These are phyloP conservation scores for Escovopsis weberi DNA, from an alignment of 2,329 filamentous ascomycete species.

Conservation along the genomic window DNA sequence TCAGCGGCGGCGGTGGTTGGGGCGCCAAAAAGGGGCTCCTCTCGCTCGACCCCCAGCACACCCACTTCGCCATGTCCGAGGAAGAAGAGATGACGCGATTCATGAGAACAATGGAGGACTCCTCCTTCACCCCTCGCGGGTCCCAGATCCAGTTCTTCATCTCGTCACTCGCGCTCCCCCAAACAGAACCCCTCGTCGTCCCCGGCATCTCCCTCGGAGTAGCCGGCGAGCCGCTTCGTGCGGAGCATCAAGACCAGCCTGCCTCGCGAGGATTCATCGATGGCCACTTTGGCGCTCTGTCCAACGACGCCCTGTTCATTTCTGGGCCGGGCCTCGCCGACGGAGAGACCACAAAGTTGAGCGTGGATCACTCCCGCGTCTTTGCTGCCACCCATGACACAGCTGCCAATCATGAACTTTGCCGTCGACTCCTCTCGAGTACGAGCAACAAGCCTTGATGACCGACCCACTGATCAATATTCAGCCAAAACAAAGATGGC, in stretches of 20 bases:
- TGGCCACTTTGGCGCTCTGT: constrained; percentile 47
- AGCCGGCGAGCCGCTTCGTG: constrained; percentile 7
- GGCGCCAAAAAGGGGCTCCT: constrained; percentile 65
- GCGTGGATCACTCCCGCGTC: constrained; percentile 20
- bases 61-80: constrained; percentile 29
- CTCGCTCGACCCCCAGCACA: constrained; percentile 58
- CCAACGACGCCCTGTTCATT: constrained; percentile 45
- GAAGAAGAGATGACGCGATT: constrained; percentile 40
- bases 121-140: constrained; percentile 45
- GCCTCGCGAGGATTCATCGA: constrained; percentile 13
- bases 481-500: too few species aligned
- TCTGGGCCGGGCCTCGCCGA: constrained; percentile 7
- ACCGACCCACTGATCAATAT: too few species aligned
- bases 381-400: constrained; percentile 8
- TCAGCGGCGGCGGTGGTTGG: constrained; percentile 78
- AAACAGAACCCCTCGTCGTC: constrained; percentile 9
- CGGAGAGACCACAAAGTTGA: constrained; percentile 16
- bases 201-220: constrained; percentile 20
- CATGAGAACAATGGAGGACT: constrained; percentile 30
- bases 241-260: neutral
- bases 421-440: constrained; percentile 1
- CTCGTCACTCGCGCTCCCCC: constrained; percentile 15
- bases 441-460: constrained; percentile 1
- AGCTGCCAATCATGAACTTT: neutral
- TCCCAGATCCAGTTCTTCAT: constrained; percentile 55